Conservation (phyloP, 371 early-diverging fungal genomes). For the Mucor sp. region DNA sequence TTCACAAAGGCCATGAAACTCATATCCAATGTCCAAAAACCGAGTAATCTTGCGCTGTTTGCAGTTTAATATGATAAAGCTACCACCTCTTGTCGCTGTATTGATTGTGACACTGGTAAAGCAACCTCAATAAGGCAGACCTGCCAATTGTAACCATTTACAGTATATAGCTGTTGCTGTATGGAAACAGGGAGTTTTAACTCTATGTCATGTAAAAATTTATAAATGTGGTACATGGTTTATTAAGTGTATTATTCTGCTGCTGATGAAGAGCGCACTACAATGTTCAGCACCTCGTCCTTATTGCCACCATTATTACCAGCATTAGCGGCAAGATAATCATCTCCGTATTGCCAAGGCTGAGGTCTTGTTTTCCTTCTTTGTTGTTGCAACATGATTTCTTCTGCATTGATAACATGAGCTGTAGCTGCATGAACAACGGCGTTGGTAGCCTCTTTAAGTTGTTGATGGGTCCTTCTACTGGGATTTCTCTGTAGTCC, state of each 20-base stretch:
- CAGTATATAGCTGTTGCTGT: background rate
- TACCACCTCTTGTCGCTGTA: too few relatives aligned
- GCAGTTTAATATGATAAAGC: background rate
- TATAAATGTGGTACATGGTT: slow-evolving; percentile 8
- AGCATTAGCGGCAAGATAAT: slow-evolving; percentile 3
- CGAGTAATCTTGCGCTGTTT: too few relatives aligned
- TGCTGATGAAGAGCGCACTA: slow-evolving; percentile 5
- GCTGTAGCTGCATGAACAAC: background rate
- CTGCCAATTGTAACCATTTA: background rate
- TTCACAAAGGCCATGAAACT: too few relatives aligned
- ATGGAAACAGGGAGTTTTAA: background rate
- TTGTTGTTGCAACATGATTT: slow-evolving; percentile 5
- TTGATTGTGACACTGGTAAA: too few relatives aligned
- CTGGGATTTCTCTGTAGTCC: background rate
- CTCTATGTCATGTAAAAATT: background rate
- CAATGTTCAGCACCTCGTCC: background rate
- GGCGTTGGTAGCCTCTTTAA: background rate
- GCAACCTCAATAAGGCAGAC: background rate
- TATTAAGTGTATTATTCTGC: slow-evolving; percentile 3
- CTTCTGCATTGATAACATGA: slow-evolving; percentile 4
- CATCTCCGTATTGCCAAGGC: slow-evolving; percentile 20
- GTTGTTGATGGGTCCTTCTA: background rate
- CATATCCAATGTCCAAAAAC: too few relatives aligned
- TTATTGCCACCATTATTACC: background rate
- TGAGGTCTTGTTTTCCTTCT: slow-evolving; percentile 13